phyloP scores from a whole-genome alignment of 2,329 filamentous ascomycete species.

The Aspergillus viridinutans region DNA sequence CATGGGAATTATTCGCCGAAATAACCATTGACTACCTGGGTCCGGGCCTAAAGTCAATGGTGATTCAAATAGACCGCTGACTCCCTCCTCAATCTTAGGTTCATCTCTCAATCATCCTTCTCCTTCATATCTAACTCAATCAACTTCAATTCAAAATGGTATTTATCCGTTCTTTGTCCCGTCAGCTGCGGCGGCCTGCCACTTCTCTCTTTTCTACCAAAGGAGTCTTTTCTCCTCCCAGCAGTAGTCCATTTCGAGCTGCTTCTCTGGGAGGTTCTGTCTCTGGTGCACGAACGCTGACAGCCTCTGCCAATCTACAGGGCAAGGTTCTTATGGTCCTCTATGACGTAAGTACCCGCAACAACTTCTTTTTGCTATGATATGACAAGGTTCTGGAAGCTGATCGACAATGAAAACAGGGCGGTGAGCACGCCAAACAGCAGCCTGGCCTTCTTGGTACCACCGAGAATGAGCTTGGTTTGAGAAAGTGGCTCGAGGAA shows the following conservation, averaged over 20 bases:
- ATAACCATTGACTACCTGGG: neutral
- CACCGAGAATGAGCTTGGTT: constrained; percentile 95
- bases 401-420: constrained; percentile 38
- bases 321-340: constrained; percentile 93
- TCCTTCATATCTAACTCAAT: neutral
- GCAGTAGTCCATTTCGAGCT: constrained; percentile 24
- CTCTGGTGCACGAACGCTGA: constrained; percentile 58
- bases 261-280: constrained; percentile 40
- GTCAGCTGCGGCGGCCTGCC: constrained; percentile 52
- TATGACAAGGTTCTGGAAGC: constrained; percentile 1
- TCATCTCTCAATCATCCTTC: neutral
- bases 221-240: constrained; percentile 32
- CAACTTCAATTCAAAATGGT: constrained; percentile 47
- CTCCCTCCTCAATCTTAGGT: constrained; percentile 1
- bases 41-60: neutral
- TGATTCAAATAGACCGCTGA: constrained; percentile 7
- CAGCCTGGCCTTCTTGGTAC: constrained; percentile 88
- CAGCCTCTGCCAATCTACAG: constrained; percentile 65
- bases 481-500: constrained; percentile 96
- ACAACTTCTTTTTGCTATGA: neutral
- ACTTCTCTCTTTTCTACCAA: constrained; percentile 47
- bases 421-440: constrained; percentile 79
- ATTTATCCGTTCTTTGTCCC: constrained; percentile 61
- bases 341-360: constrained; percentile 67
- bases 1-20: neutral